Evolutionary conservation across 1,139 yeast species (phyloP), one percentile per base, ranked within the genome.

Genomic region (Taphrina flavorubra): DNA sequence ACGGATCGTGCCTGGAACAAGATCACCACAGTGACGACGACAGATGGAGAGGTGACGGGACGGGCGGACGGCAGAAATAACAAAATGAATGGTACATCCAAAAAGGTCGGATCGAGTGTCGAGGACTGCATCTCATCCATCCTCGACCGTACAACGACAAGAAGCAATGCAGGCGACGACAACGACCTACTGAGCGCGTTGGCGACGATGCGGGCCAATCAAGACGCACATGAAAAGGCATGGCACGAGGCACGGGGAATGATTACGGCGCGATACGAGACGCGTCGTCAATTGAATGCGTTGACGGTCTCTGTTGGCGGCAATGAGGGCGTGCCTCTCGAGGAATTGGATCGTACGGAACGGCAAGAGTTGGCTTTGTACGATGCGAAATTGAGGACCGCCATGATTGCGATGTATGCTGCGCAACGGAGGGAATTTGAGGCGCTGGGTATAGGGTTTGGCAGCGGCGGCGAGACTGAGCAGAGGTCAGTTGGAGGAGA

Each of bases 141-240:
- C 10, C 18, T 53, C 16, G 58, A 34, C 14, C 58, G 58, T 5
- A 53, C 58, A 2, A 16, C 25, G 42, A 6, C 58, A 3, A 25
- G 4, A 25, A 25, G 31, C 31, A 25, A 25, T 25, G 31, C 31
- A 2, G 31, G 31, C 31, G 31, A 25, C 31, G 58, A 53, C 16
- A 6, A 37, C 6, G 11, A 51, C 8, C 13, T 44, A 14, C 40
- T 58, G 20, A 13, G 10, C 2, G 51, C 51, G 20, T n/a, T 58
- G 20, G 13, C 16, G 25, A 34, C 53, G 42, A 58, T 58, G 20
- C 37, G 53, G 5, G 20, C 11, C 6, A 58, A 58, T 40, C 62
- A 58, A 44, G 51, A 58, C 42, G 16, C 18, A n/a, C 62, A 58
- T 14, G 62, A 58, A 42, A 16, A 31, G 44, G 62, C 53, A 14